Conservation (phyloP, 441 rosid genomes). For the Erodium trifolium region DNA sequence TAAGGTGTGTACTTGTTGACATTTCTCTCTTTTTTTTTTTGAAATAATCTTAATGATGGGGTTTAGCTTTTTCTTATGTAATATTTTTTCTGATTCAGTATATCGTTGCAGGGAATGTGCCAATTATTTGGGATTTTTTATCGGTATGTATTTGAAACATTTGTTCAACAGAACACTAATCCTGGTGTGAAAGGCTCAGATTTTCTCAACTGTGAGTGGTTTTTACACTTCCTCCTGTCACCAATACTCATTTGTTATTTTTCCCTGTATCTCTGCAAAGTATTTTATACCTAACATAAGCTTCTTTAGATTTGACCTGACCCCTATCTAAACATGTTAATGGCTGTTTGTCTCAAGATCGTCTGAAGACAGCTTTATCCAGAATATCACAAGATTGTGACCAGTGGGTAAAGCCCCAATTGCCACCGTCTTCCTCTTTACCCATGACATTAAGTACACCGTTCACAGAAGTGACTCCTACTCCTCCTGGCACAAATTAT, state of each 20-base stretch:
- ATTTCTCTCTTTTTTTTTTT: constrained; percentile 11
- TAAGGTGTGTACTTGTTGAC: constrained; percentile 43
- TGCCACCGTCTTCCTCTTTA: constrained; percentile 41
- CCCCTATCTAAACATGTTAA: constrained; percentile 8
- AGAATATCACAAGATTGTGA: constrained; percentile 88
- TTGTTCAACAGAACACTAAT: constrained; percentile 50
- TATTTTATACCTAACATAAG: constrained; percentile 5
- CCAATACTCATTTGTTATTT: constrained; percentile 12
- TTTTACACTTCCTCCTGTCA: constrained; percentile 13
- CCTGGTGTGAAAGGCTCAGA: constrained; percentile 51
- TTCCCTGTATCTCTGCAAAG: not conserved
- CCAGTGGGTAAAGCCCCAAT: constrained; percentile 74
- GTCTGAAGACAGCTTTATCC: constrained; percentile 68
- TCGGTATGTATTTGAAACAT: constrained; percentile 65
- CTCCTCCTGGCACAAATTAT: constrained; percentile 39
- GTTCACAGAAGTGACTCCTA: constrained; percentile 56
- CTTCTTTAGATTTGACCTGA: constrained; percentile 10
- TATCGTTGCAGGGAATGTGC: constrained; percentile 86
- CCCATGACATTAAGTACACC: constrained; percentile 35
- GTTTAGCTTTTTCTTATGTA: constrained; percentile 15
- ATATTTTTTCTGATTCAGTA: constrained; percentile 50
- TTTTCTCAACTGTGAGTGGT: constrained; percentile 60
- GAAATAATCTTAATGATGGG: constrained; percentile 18
- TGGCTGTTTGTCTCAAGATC: constrained; percentile 44
- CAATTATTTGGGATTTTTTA: constrained; percentile 84